Conservation (phyloP, 1,284 basidiomycete species). For the Cerioporus squamosus region DNA sequence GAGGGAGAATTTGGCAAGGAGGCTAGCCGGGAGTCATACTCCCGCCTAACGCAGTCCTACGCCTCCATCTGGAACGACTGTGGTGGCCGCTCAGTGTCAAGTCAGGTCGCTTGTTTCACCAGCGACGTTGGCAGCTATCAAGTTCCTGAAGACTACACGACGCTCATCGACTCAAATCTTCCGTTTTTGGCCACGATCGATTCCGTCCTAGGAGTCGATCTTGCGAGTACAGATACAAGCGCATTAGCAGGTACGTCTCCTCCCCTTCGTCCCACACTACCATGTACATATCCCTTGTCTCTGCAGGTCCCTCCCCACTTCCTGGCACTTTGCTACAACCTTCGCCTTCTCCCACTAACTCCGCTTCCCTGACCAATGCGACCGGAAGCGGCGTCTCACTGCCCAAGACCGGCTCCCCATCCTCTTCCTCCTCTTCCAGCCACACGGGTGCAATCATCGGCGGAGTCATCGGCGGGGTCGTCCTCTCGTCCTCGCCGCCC, state of each 20-base stretch:
- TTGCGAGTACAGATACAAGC: no score
- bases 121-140: background rate
- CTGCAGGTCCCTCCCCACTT: no score
- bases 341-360: no score
- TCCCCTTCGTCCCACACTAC: no score
- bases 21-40: background rate
- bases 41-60: background rate
- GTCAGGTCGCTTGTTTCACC: background rate
- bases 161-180: no score
- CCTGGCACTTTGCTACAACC: no score
- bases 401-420: background rate
- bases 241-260: no score
- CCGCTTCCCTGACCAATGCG: background rate
- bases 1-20: no score
- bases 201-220: no score
- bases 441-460: conserved; percentile 24
- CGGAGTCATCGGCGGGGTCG: conserved; percentile 23
- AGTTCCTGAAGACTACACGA: no score
- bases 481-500: conserved; percentile 9
- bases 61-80: background rate
- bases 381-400: background rate
- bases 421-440: background rate
- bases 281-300: no score
- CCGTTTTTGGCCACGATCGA: no score
- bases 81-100: background rate